Evolutionary conservation across 805 yeast genomes (phyloP).

Genomic region (Yarrowia osloensis): DNA sequence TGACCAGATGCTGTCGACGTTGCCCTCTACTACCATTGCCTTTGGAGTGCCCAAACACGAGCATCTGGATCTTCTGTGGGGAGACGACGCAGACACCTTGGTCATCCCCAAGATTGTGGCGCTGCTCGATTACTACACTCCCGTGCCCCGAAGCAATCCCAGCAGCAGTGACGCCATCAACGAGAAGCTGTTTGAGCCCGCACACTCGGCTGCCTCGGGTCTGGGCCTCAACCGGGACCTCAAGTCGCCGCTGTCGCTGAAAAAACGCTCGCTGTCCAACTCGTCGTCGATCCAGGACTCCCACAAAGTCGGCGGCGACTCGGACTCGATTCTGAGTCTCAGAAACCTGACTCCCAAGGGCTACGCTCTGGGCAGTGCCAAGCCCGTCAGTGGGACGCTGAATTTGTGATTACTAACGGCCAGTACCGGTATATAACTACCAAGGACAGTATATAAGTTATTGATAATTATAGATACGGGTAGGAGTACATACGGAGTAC

Average conservation of each 20-base stretch:
- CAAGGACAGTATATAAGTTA: too few species aligned
- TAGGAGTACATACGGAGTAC: too few species aligned
- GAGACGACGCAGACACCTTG: slow-evolving; percentile 54
- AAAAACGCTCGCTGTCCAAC: slow-evolving; percentile 9
- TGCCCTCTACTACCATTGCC: slow-evolving; percentile 52
- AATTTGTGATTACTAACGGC: neutral
- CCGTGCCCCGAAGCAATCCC: slow-evolving; percentile 1
- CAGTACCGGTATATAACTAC: too few species aligned
- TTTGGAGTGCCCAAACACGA: slow-evolving; percentile 68
- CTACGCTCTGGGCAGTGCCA: slow-evolving; percentile 10
- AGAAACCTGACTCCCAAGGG: slow-evolving; percentile 20
- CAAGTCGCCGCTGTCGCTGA: slow-evolving; percentile 12
- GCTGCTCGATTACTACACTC: slow-evolving; percentile 7
- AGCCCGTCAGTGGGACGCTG: slow-evolving; percentile 8
- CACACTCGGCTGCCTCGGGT: neutral
- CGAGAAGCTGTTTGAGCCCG: neutral
- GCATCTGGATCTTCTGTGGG: slow-evolving; percentile 92
- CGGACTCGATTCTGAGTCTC: slow-evolving; percentile 14
- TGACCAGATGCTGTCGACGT: slow-evolving; percentile 64
- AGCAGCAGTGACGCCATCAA: neutral
- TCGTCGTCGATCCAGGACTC: slow-evolving; percentile 28
- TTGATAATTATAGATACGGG: too few species aligned
- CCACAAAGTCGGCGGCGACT: slow-evolving; percentile 9
- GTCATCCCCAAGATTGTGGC: slow-evolving; percentile 37
- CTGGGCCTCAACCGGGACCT: neutral